Base-by-base conservation (phyloP, 345 rosid species). In the Capsella bursapastoris region DNA sequence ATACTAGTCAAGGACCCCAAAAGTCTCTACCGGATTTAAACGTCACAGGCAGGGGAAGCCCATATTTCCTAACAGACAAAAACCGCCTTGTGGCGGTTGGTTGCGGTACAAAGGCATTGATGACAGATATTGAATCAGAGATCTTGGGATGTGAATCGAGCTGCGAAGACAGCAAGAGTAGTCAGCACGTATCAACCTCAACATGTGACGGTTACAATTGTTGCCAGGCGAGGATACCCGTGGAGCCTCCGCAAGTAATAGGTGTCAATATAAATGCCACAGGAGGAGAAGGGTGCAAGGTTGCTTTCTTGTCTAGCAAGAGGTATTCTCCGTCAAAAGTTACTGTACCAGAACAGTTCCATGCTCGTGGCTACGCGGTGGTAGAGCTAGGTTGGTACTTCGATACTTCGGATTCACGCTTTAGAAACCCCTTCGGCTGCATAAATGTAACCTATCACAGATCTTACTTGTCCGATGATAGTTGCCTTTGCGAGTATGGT, bases 121-220 rank as follows among this genome's bases (percentile, higher is more conserved):
- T 14, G 27, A 22, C 34, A 3, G 63, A 8, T 47, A 67, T 8
- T 0, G 3, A 53, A 2, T 35, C 70, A 0, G 79, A 73, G 56
- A 40, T 35, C 2, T 73, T 68, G 2, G 84, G 86, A 3, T 79
- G 85, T 57, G 48, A 79, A 71, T 79, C 88, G 3, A 2, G 49
- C 31, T 85, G 86, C n/a, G 58, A 74, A 25, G 64, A 25, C 1
- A 67, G 11, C 7, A 52, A 38, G 27, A 25, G 16, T 25, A 9
- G 7, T 27, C 28, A 67, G 27, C 38, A 58, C 16, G 56, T 77
- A 2, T 68, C 57, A 7, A 53, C 43, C 40, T 22, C 14, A 8
- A 16, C 62, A 0, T 83, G 84, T 51, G 10, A 60, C 14, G 84
- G 84, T 4, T 62, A 78, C 27, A 81, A 84, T 4, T 85, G 86